Percentiles rank a stretch among this genome's conserved stretches.
These are phyloP conservation scores for Pseudogymnoascus sp. DNA, from an alignment of 2,329 filamentous ascomycete species.

Conservation along the genomic window DNA sequence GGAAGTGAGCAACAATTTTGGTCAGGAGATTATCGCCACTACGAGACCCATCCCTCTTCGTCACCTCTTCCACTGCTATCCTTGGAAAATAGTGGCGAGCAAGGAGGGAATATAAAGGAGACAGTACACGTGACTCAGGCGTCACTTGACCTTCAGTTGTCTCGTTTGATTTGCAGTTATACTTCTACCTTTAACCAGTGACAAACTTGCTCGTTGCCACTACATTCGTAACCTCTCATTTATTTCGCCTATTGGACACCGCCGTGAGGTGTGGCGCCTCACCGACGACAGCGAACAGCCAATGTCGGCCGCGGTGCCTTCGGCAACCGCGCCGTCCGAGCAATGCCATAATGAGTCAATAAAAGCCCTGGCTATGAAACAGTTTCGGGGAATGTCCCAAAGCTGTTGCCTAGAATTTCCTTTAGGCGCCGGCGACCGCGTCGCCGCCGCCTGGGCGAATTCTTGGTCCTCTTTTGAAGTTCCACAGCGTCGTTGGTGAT, in stretches of 20 bases:
- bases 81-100: neutral
- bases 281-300: neutral
- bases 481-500: neutral
- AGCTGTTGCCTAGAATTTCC: constrained; percentile 17
- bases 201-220: neutral
- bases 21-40: neutral
- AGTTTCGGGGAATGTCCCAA: constrained; percentile 20
- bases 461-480: neutral
- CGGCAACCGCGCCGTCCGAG: neutral
- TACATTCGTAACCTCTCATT: neutral
- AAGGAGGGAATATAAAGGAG: neutral
- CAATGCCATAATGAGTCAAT: constrained; percentile 15
- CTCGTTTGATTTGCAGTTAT: neutral
- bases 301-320: neutral
- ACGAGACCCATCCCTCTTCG: neutral
- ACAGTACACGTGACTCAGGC: neutral
- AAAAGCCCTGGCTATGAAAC: constrained; percentile 20
- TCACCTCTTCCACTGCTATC: neutral
- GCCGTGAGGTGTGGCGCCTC: neutral
- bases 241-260: neutral
- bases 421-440: constrained; percentile 13
- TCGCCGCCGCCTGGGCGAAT: neutral
- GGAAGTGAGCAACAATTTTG: neutral
- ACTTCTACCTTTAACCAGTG: neutral
- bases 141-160: neutral